Evolutionary conservation across 2,329 filamentous ascomycete genomes (phyloP).

Genomic region (Botryotinia calthae): DNA sequence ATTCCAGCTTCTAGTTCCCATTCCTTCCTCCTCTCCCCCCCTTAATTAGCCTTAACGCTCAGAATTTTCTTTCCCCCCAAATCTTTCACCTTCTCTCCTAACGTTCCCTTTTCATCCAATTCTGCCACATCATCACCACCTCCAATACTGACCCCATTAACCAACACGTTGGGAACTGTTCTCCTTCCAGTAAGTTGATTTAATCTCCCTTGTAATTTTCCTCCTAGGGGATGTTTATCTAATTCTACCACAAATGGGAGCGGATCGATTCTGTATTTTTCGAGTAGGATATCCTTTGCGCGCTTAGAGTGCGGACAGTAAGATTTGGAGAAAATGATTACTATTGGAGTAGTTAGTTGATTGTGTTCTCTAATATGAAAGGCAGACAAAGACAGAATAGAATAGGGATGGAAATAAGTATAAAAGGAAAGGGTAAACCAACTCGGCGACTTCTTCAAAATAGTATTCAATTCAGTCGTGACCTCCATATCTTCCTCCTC

Average conservation of each 20-base stretch:
- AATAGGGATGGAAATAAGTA: neutral
- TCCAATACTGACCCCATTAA: constrained; percentile 85
- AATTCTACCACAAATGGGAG: constrained; percentile 86
- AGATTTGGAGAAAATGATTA: constrained; percentile 94
- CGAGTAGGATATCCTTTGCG: constrained; percentile 81
- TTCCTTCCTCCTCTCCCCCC: neutral
- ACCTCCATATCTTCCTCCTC: constrained; percentile 59
- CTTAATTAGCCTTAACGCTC: neutral
- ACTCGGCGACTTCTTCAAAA: constrained; percentile 84
- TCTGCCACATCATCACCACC: constrained; percentile 82
- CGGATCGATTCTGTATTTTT: constrained; percentile 80
- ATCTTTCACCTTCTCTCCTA: constrained; percentile 69
- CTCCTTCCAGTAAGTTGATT: constrained; percentile 70
- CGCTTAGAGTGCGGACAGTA: constrained; percentile 85
- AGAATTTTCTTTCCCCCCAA: constrained; percentile 65
- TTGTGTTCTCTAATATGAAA: constrained; percentile 1
- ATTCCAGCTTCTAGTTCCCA: neutral
- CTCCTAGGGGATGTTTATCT: constrained; percentile 74
- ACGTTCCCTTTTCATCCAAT: constrained; percentile 62
- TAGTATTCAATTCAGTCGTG: constrained; percentile 69
- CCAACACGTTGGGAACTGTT: constrained; percentile 89
- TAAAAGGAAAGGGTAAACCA: constrained; percentile 39
- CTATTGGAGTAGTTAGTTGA: constrained; percentile 45
- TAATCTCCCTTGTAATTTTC: constrained; percentile 68
- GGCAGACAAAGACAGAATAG: neutral